phyloP scores from a whole-genome alignment of 2,329 filamentous ascomycete genomes.

The Aspergillus melleus region DNA sequence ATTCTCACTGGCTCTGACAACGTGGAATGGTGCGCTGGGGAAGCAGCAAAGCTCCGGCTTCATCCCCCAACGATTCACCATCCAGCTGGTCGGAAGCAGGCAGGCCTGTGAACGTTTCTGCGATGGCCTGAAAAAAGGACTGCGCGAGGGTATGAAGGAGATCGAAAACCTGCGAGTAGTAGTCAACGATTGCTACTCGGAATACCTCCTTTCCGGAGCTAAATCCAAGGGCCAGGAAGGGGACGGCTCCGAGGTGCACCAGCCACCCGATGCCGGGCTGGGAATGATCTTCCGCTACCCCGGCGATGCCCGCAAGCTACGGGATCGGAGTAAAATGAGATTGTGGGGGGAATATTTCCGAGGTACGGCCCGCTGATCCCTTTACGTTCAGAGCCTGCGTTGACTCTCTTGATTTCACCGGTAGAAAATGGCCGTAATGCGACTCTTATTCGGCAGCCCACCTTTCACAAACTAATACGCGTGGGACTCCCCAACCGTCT shows the following conservation, averaged over 20 bases:
- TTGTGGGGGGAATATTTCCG: constrained; percentile 95
- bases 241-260: constrained; percentile 45
- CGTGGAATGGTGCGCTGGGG: constrained; percentile 74
- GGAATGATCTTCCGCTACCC: constrained; percentile 94
- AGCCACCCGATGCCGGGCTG: constrained; percentile 85
- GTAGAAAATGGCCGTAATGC: constrained; percentile 88
- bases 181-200: constrained; percentile 84
- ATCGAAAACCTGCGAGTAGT: constrained; percentile 82
- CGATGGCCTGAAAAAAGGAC: constrained; percentile 86
- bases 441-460: constrained; percentile 90
- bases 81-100: constrained; percentile 86
- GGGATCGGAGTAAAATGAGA: constrained; percentile 95
- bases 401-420: constrained; percentile 3
- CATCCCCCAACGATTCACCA: constrained; percentile 81
- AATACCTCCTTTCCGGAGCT: constrained; percentile 65
- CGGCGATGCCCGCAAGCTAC: constrained; percentile 87
- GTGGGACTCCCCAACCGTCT: constrained; percentile 92
- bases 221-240: constrained; percentile 52
- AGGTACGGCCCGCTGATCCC: constrained; percentile 30
- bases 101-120: constrained; percentile 93
- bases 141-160: constrained; percentile 83
- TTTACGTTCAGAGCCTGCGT: constrained; percentile 1
- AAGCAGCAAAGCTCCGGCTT: constrained; percentile 59
- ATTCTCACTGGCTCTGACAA: constrained; percentile 92
- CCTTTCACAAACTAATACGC: constrained; percentile 95